phyloP scores from a whole-genome alignment of 2,329 filamentous ascomycete genomes.

The Zasmidium citrigriseum region DNA sequence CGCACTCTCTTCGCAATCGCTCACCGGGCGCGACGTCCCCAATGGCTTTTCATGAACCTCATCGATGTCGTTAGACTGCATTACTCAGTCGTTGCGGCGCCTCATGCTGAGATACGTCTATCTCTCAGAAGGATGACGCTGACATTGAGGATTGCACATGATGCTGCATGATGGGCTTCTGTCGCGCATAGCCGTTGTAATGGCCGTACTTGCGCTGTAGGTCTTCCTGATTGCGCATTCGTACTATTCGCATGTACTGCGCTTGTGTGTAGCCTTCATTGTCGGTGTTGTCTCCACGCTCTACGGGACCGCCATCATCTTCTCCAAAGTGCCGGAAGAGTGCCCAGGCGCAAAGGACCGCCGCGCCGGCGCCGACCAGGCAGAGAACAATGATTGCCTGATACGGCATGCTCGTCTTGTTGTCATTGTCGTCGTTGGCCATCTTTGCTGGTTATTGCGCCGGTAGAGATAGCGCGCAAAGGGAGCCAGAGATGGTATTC shows the following conservation, averaged over 20 bases:
- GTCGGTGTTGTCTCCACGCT: conserved; percentile 2
- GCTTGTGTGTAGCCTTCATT: conserved; percentile 22
- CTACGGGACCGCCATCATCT: neutral
- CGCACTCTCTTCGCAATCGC: too few relatives aligned
- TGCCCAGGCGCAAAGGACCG: conserved; percentile 21
- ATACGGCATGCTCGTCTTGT: conserved; percentile 16
- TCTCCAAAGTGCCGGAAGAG: conserved; percentile 20
- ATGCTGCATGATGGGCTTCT: conserved; percentile 13
- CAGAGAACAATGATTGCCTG: conserved; percentile 25
- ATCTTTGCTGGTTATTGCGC: neutral
- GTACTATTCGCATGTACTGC: conserved; percentile 28
- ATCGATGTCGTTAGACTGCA: too few relatives aligned
- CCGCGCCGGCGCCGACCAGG: conserved; percentile 22
- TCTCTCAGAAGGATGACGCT: conserved; percentile 12
- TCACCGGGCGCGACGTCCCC: too few relatives aligned
- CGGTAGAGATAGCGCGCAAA: too few relatives aligned
- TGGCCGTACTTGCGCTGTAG: conserved; percentile 19
- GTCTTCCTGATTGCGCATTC: conserved; percentile 22
- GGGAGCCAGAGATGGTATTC: too few relatives aligned
- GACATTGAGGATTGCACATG: conserved; percentile 13
- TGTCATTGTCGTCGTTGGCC: conserved; percentile 1
- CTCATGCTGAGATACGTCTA: neutral
- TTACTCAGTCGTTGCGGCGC: neutral
- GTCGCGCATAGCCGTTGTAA: conserved; percentile 2
- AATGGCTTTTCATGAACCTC: too few relatives aligned